Percentiles rank a stretch among this genome's conserved stretches.
phyloP scores from a whole-genome alignment of 2,329 filamentous ascomycete genomes.

The Pyrenochaeta sp. region DNA sequence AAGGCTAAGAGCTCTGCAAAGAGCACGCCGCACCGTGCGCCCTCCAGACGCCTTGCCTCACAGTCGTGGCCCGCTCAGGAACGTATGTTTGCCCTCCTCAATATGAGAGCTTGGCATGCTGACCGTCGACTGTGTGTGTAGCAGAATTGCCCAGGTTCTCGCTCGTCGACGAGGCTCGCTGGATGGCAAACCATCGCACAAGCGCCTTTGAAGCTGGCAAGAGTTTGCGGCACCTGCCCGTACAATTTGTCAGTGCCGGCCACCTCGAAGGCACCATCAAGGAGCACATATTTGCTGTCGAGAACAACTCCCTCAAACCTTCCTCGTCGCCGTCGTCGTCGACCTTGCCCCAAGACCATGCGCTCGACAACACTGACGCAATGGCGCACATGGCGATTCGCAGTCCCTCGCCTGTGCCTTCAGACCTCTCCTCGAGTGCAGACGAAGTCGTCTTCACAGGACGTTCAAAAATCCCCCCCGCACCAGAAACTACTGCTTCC shows the following conservation, averaged over 20 bases:
- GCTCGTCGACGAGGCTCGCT: slow-evolving; percentile 66
- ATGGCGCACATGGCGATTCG: slow-evolving; percentile 47
- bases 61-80: slow-evolving; percentile 24
- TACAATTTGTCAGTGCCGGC: slow-evolving; percentile 70
- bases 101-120: slow-evolving; percentile 19
- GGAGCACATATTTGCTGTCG: slow-evolving; percentile 31
- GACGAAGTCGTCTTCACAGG: slow-evolving; percentile 68
- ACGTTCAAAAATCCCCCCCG: slow-evolving; percentile 20
- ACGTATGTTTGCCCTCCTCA: slow-evolving; percentile 26
- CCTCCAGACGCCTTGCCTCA: slow-evolving; percentile 19
- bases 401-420: slow-evolving; percentile 45
- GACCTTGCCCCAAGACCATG: slow-evolving; percentile 11
- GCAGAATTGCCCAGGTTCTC: slow-evolving; percentile 47
- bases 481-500: slow-evolving; percentile 6
- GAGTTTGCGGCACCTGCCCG: slow-evolving; percentile 63
- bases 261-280: slow-evolving; percentile 47
- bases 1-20: slow-evolving; percentile 19
- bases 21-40: slow-evolving; percentile 27
- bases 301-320: slow-evolving; percentile 17
- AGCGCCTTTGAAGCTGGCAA: slow-evolving; percentile 56
- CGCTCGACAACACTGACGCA: slow-evolving; percentile 26
- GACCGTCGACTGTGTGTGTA: slow-evolving; percentile 16
- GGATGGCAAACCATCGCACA: slow-evolving; percentile 61
- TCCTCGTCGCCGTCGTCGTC: slow-evolving; percentile 18
- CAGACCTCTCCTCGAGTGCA: slow-evolving; percentile 45